Percentiles rank a stretch among this genome's conserved stretches.
These are phyloP conservation scores for Cytospora piceicola DNA, from an alignment of 2,329 filamentous ascomycete species.

Conservation along the genomic window DNA sequence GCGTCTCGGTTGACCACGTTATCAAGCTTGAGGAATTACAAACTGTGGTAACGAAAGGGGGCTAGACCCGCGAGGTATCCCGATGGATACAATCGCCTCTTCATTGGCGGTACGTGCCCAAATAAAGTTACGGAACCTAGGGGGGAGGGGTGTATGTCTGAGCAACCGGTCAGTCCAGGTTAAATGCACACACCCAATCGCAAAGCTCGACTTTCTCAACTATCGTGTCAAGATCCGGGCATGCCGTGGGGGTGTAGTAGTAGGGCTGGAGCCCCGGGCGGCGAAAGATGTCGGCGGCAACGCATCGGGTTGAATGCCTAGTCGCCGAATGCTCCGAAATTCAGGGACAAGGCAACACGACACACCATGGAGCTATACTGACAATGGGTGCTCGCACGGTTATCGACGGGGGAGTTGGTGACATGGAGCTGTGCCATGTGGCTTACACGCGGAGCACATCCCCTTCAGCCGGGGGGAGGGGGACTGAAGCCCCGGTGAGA, in stretches of 20 bases:
- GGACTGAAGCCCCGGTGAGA: background rate
- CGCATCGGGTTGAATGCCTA: conserved; percentile 5
- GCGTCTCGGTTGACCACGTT: background rate
- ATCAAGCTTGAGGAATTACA: background rate
- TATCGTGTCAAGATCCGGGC: background rate
- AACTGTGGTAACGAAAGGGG: background rate
- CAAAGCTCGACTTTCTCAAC: conserved; percentile 6
- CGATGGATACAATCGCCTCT: background rate
- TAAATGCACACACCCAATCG: conserved; percentile 24
- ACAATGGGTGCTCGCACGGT: conserved; percentile 5
- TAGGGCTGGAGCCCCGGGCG: background rate
- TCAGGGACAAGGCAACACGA: background rate
- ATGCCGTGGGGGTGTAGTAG: background rate
- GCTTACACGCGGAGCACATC: background rate
- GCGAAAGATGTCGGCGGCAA: conserved; percentile 16
- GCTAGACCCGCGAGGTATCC: background rate
- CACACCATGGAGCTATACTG: no score
- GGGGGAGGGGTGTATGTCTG: background rate
- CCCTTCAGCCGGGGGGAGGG: background rate
- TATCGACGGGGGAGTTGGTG: background rate
- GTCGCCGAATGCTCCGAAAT: conserved; percentile 13
- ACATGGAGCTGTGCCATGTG: background rate
- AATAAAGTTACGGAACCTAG: background rate
- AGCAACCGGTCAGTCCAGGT: background rate
- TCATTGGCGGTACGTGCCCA: background rate